Evolutionary conservation across 1,284 basidiomycete species (phyloP), one percentile per base, ranked within the genome.

Genomic region (Austroboletus niveus): DNA sequence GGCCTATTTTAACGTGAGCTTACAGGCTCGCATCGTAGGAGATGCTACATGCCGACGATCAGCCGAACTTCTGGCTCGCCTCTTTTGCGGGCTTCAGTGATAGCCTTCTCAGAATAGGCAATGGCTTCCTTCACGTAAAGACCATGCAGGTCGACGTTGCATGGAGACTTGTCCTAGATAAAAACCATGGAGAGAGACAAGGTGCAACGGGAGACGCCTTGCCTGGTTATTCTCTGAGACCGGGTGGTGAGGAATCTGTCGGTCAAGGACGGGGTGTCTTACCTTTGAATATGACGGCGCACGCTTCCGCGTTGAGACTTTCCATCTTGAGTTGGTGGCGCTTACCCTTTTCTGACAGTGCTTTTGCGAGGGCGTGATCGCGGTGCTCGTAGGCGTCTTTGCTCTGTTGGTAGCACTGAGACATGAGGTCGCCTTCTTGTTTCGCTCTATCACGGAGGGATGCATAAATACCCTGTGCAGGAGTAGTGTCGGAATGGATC

Each of bases 51-150:
- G 85, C 88, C 94, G 44, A 96, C 93, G 56, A 98, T 97, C 51
- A 98, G 75, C 48, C 81, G 79, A n/a, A 98, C 64, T 63, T 92
- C 80, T 4, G 73, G 64, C 49, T 86, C 77, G 1, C 89, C 88
- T 44, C 80, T 73, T 27, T 62, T 66, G 57, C 85, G 85, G 3
- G 86, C 91, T 31, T 81, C 70, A 52, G 80, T 64, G 35, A 96
- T 81, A 4, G 88, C 85, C 38, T 72, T 61, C 58, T 93, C 86
- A 0, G 87, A 82, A 52, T 78, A 78, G 43, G 75, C 70, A 46
- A 94, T 83, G 14, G 92, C 89, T 70, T 99, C 96, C 62, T 92
- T 89, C 40, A 95, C 93, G 69, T 88, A 95, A 8, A 98, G 76
- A 7, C 92, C 89, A 65, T 95, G 92, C 45, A 98, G 75, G 69